Conservation (phyloP, 2,329 filamentous ascomycete genomes). For the Colletotrichum destructivum region DNA sequence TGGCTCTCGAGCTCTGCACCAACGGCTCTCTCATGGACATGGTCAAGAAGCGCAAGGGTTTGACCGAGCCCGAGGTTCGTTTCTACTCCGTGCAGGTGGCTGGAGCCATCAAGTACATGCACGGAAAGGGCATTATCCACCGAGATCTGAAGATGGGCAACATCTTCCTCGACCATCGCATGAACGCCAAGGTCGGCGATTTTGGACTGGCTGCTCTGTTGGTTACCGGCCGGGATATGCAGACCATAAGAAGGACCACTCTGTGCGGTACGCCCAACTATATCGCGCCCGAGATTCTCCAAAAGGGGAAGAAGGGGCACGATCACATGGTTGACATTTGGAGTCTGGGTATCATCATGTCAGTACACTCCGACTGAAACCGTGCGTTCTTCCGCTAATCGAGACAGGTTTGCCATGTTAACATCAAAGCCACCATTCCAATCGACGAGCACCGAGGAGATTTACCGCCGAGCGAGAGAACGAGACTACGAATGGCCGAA, state of each 20-base stretch:
- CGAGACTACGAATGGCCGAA: constrained; percentile 87
- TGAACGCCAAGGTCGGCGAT: constrained; percentile 99
- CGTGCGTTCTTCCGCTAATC: constrained; percentile 46
- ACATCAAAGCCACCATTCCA: constrained; percentile 98
- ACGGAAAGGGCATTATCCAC: constrained; percentile 95
- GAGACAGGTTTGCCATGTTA: constrained; percentile 88
- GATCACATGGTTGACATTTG: constrained; percentile 99
- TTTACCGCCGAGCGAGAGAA: constrained; percentile 79
- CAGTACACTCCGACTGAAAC: constrained; percentile 52
- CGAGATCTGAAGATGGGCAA: constrained; percentile 98
- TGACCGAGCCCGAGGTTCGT: constrained; percentile 94
- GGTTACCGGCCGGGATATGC: constrained; percentile 91
- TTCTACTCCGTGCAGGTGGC: constrained; percentile 96
- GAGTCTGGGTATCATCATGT: constrained; percentile 98
- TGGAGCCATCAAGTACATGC: constrained; percentile 98
- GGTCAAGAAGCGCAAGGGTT: constrained; percentile 90
- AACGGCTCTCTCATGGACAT: constrained; percentile 98
- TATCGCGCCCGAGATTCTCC: constrained; percentile 95
- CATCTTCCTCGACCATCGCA: constrained; percentile 91
- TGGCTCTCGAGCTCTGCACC: constrained; percentile 93
- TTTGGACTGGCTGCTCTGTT: constrained; percentile 95
- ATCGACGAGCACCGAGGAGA: constrained; percentile 88
- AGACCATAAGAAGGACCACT: constrained; percentile 87
- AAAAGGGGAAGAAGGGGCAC: constrained; percentile 94
- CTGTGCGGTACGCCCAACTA: constrained; percentile 98